Percentiles rank a stretch among this genome's conserved stretches.
Conservation (phyloP, 1,139 yeast species). For the Candida labiduridarum region DNA sequence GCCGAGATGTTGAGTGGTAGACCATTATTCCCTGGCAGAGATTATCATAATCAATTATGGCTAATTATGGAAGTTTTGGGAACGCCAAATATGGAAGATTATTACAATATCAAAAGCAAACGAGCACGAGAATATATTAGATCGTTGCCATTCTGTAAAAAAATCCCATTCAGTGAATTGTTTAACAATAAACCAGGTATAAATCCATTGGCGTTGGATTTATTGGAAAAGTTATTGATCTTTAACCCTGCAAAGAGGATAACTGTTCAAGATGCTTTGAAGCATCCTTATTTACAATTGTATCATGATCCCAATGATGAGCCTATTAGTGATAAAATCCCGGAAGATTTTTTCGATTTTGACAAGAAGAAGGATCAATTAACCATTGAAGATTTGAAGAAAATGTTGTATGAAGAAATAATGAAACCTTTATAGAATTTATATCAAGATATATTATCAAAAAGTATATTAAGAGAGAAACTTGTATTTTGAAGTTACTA, state of each 20-base stretch:
- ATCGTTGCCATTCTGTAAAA: slow-evolving; percentile 57
- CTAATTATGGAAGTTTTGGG: slow-evolving; percentile 65
- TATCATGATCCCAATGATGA: slow-evolving; percentile 78
- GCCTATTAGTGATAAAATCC: slow-evolving; percentile 60
- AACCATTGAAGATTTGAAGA: slow-evolving; percentile 49
- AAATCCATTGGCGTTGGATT: slow-evolving; percentile 64
- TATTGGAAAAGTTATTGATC: slow-evolving; percentile 57
- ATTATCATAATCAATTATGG: slow-evolving; percentile 66
- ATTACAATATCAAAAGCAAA: slow-evolving; percentile 56
- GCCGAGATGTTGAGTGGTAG: slow-evolving; percentile 64
- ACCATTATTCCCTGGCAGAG: slow-evolving; percentile 82
- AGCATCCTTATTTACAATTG: slow-evolving; percentile 63
- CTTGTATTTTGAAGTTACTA: not conserved
- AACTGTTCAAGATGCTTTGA: slow-evolving; percentile 63
- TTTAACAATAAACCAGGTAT: slow-evolving; percentile 39
- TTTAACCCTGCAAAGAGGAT: slow-evolving; percentile 69
- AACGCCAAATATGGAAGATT: slow-evolving; percentile 62
- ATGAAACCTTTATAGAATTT: slow-evolving; percentile 32
- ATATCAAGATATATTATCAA: not conserved
- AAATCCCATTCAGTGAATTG: slow-evolving; percentile 44
- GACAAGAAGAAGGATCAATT: slow-evolving; percentile 58
- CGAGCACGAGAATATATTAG: slow-evolving; percentile 65
- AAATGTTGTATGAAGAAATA: slow-evolving; percentile 60
- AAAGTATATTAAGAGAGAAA: not conserved
- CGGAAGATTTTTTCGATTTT: slow-evolving; percentile 63